Evolutionary conservation across 2,329 filamentous ascomycete genomes (phyloP).

Genomic region (Colletotrichum higginsianum): DNA sequence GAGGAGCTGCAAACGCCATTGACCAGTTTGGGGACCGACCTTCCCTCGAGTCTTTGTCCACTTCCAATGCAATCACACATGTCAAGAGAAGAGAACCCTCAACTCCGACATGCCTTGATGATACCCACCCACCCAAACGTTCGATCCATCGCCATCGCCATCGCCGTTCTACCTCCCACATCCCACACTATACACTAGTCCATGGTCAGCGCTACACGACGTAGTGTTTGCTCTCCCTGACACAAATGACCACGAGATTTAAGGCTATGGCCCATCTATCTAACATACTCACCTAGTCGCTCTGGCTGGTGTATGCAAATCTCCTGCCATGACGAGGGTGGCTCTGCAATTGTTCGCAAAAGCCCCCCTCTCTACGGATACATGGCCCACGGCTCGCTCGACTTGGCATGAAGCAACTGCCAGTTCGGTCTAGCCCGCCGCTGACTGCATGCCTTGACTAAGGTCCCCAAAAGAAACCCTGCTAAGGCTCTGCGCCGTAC

Average conservation of each 20-base stretch:
- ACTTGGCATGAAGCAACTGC: conserved; percentile 9
- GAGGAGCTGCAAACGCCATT: conserved; percentile 24
- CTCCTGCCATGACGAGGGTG: conserved; percentile 31
- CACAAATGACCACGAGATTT: neutral
- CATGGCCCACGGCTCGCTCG: neutral
- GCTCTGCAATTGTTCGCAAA: conserved; percentile 22
- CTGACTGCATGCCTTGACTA: conserved; percentile 18
- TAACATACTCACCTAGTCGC: neutral
- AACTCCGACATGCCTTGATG: neutral
- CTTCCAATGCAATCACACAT: conserved; percentile 20
- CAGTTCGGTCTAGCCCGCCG: conserved; percentile 26
- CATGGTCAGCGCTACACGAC: neutral
- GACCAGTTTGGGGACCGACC: conserved; percentile 9
- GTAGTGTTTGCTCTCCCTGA: conserved; percentile 12
- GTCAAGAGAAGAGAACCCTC: conserved; percentile 4
- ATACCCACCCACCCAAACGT: neutral
- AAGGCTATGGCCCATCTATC: neutral
- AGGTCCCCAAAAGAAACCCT: conserved; percentile 10
- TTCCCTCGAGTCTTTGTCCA: conserved; percentile 6
- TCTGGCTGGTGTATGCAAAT: neutral
- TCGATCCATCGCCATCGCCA: conserved; percentile 1
- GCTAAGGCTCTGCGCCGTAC: conserved; percentile 12
- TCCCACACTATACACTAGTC: neutral
- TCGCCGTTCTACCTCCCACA: conserved; percentile 18
- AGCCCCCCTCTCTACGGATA: conserved; percentile 17